These are phyloP conservation scores for Cymbopogon citratus DNA, from an alignment of 176 grass and related monocot species.

Conservation along the genomic window DNA sequence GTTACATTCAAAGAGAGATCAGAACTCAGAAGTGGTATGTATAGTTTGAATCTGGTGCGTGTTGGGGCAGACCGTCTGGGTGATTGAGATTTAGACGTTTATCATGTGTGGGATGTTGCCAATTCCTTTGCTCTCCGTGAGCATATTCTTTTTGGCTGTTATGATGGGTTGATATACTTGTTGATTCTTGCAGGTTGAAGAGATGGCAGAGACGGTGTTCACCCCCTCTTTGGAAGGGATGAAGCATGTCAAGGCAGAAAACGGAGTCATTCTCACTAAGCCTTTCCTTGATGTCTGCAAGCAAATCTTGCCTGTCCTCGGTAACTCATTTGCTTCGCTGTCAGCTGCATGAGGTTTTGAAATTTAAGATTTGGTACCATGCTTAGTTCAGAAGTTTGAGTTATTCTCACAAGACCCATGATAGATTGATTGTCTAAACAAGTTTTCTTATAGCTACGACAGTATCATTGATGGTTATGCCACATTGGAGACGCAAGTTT, in stretches of 20 bases:
- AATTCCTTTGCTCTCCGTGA: background rate
- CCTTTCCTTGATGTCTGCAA: constrained; percentile 98
- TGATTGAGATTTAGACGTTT: constrained; percentile 10
- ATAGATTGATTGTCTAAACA: background rate
- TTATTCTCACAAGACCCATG: background rate
- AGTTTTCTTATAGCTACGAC: background rate
- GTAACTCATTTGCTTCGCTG: constrained; percentile 23
- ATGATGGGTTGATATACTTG: background rate
- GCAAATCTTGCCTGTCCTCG: constrained; percentile 79
- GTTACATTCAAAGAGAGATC: background rate
- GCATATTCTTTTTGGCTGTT: background rate
- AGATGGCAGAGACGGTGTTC: constrained; percentile 88
- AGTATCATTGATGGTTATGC: background rate
- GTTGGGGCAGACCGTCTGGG: background rate
- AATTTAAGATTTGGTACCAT: background rate
- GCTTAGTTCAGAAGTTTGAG: constrained; percentile 1
- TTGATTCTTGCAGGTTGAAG: constrained; percentile 25
- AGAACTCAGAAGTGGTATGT: background rate
- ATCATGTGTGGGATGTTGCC: background rate
- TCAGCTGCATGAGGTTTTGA: background rate
- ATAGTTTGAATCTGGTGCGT: constrained; percentile 7
- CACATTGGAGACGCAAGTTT: background rate
- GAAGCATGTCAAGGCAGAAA: constrained; percentile 86
- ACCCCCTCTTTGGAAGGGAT: constrained; percentile 90
- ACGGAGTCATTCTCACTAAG: constrained; percentile 74